Conservation (phyloP, 768 basidiomycete species). For the Phanerochaete sordida region DNA sequence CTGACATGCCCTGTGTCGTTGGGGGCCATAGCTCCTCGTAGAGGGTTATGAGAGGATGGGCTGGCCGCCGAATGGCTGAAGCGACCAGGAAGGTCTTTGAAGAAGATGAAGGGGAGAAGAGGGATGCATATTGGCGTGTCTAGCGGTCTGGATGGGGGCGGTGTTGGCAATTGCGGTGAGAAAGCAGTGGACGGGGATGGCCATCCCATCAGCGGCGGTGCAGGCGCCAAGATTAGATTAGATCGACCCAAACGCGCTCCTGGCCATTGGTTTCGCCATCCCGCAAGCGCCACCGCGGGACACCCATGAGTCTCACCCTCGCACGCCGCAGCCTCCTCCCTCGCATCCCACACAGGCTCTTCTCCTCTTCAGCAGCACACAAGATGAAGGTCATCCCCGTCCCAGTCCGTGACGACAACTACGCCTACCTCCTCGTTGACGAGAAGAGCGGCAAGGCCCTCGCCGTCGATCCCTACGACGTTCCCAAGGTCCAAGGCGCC, state of each 20-base stretch:
- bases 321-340: conserved; percentile 9
- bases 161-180: not conserved
- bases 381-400: conserved; percentile 76
- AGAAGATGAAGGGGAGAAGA: not conserved
- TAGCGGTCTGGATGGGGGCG: not conserved
- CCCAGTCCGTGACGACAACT: conserved; percentile 79
- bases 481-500: conserved; percentile 59
- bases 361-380: conserved; percentile 17
- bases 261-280: no score
- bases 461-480: conserved; percentile 78
- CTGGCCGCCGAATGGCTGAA: not conserved
- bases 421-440: conserved; percentile 81
- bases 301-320: conserved; percentile 2
- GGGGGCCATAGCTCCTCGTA: not conserved
- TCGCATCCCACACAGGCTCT: no score
- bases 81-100: not conserved
- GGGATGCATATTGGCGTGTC: not conserved
- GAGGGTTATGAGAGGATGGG: not conserved
- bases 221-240: conserved; percentile 1
- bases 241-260: conserved; percentile 1
- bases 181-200: not conserved
- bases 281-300: no score
- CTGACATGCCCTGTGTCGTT: no score
- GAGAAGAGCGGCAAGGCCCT: conserved; percentile 64
- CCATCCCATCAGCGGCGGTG: not conserved